Conservation (phyloP, 176 grass and related monocot species). For the Typha latifolia region DNA sequence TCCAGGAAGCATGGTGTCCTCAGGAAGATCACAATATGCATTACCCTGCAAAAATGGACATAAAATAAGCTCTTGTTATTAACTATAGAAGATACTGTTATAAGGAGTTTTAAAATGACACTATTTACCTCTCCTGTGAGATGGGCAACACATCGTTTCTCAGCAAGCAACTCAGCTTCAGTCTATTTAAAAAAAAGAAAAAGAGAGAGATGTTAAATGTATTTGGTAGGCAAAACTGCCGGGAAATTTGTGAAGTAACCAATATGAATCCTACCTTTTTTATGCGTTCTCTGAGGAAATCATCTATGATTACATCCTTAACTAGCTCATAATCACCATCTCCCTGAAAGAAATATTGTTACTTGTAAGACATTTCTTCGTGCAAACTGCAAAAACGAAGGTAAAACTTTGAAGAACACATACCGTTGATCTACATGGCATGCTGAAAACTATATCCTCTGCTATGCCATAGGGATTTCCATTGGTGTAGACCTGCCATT, state of each 20-base stretch:
- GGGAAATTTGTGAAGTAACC: no score
- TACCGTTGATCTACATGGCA: conserved; percentile 91
- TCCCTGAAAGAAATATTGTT: conserved; percentile 35
- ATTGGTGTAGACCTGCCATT: conserved; percentile 67
- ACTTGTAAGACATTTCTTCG: not conserved
- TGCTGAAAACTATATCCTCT: conserved; percentile 90
- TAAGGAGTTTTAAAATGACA: not conserved
- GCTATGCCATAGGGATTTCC: conserved; percentile 90
- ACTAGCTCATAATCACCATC: conserved; percentile 85
- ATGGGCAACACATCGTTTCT: conserved; percentile 93
- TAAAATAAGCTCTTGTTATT: conserved; percentile 2
- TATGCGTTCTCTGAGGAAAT: conserved; percentile 79
- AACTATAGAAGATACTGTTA: not conserved
- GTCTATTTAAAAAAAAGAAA: conserved; percentile 34
- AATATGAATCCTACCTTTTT: conserved; percentile 46
- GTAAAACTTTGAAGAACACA: not conserved
- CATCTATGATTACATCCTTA: conserved; percentile 60
- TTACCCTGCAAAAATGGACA: conserved; percentile 35
- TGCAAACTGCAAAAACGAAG: not conserved
- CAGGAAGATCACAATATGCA: conserved; percentile 78
- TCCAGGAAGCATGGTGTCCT: conserved; percentile 88
- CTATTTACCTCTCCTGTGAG: conserved; percentile 85
- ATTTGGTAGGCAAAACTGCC: no score
- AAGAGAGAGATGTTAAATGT: not conserved
- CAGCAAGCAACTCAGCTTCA: conserved; percentile 84